Evolutionary conservation across 306 rosid species (phyloP), one percentile per base, ranked within the genome.

Genomic region (Trichosanthes cucumerina): DNA sequence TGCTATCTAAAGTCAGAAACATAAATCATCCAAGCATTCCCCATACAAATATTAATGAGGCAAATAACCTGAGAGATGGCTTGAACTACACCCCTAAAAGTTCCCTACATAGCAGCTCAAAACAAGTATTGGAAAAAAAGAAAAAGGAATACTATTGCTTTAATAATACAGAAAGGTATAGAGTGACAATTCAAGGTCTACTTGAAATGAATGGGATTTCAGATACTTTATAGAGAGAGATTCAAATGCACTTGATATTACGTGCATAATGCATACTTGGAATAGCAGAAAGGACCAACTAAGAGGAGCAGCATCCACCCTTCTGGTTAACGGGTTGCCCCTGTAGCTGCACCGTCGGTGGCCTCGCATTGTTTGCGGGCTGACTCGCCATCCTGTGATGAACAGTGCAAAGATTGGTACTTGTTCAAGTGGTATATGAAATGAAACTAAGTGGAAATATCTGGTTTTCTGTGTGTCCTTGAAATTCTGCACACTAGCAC

Each of bases 321-420:
- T 86, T 88, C 87, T 88, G 89, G 86, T 84, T 88, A 8, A 88
- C 87, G 0, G 91, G 89, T 59, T 88, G 87, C 59, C 91, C 91
- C 56, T 81, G 84, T 38, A 88, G 81, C 81, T 88, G 89, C 80
- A 88, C 91, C 3, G 89, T 86, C 7, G 91, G 85, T 18, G 89
- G 89, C 85, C 81, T 85, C 5, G 81, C 87, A 13, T 88, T 86
- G 85, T 80, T 88, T 49, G 73, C 73, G n/a, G 91, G 91, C 60
- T 86, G 89, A 82, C 85, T 84, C 33, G 89, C 89, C 91, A 88
- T 88, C 85, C 91, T 88, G 83, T 69, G 38, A 43, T 44, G 19
- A 13, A 47, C 36, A 14, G 76, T 5, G 7, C 14, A 39, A 71
- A 71, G 50, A 7, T 46, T 24, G 7, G 76, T 44, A 43, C 44